Evolutionary conservation across 208 protist genomes (phyloP), one percentile per base, ranked within the genome.

Genomic region (Borovskyia barvae): DNA sequence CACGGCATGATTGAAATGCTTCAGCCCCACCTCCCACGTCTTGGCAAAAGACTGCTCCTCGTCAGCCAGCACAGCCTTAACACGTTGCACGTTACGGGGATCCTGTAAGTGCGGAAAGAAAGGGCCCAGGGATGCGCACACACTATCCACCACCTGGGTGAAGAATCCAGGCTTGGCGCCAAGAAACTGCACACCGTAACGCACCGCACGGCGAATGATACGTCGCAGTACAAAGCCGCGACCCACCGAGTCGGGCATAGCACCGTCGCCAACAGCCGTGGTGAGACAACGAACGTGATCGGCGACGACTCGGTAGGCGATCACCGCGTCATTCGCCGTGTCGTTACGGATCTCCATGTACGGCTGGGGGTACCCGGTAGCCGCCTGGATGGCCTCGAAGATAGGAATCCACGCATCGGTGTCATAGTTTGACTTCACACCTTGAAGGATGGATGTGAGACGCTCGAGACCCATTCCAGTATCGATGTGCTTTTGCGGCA

Each of bases 381-480:
- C 77, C 22, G 90, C 66, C 76, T 99, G 91, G 74, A 99, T 99
- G 0, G 74, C 86, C 3, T 92, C 86, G 76, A 99, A 99, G 66
- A 99, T 90, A 40, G 95, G 92, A 6, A 54, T 85, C 87, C 99
- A 99, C 5, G 98, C 74, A 51, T 99, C 98, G 4, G 98, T 99
- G 85, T 99, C 98, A 80, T 99, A 99, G 90, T 99, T 99, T 48
- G 95, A 98, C 45, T 67, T 63, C 25, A 95, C 94, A 46, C 92
- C 77, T 82, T 99, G 98, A 40, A 99, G 87, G 49, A 99, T 94
- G 6, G 96, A 98, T 7, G 90, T 87, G 19, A 99, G 61, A 49
- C 98, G 90, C 82, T 99, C 98, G 22, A 99, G 84, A 24, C 98
- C 98, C 97, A 99, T 99, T 47, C 98, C 98, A 3, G 98, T 99